Conservation (phyloP, 495 filamentous ascomycete species). For the Aspergillus mulundensis region DNA sequence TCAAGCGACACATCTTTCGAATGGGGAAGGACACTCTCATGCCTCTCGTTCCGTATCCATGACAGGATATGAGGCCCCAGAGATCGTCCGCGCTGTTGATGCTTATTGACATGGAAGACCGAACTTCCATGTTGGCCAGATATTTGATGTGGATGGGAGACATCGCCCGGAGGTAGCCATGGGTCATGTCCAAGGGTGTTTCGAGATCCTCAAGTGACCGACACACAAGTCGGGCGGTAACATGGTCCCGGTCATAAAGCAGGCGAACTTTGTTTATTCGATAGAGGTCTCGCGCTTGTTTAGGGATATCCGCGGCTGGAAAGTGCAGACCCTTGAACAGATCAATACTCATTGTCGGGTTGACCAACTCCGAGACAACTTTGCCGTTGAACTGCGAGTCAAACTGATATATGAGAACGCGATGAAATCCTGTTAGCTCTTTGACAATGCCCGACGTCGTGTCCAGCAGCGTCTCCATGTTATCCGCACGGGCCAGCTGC, state of each 20-base stretch:
- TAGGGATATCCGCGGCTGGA: slow-evolving; percentile 86
- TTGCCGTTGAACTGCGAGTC: slow-evolving; percentile 77
- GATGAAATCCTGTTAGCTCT: slow-evolving; percentile 88
- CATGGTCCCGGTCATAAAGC: slow-evolving; percentile 36
- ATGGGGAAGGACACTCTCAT: slow-evolving; percentile 92
- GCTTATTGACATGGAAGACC: slow-evolving; percentile 92
- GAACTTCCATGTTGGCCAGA: slow-evolving; percentile 82
- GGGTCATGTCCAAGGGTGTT: slow-evolving; percentile 76
- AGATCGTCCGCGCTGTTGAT: slow-evolving; percentile 80
- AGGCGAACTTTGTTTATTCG: slow-evolving; percentile 50
- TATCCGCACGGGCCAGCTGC: slow-evolving; percentile 37
- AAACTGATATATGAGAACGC: slow-evolving; percentile 93
- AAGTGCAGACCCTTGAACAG: slow-evolving; percentile 89
- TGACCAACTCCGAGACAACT: slow-evolving; percentile 84
- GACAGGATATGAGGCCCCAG: slow-evolving; percentile 88
- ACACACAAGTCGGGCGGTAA: slow-evolving; percentile 73
- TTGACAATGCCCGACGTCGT: slow-evolving; percentile 44
- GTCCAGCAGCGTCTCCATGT: slow-evolving; percentile 54
- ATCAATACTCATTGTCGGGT: slow-evolving; percentile 74
- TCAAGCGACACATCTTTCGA: slow-evolving; percentile 87
- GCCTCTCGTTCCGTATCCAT: slow-evolving; percentile 74
- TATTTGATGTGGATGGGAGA: slow-evolving; percentile 90
- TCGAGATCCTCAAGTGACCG: slow-evolving; percentile 70
- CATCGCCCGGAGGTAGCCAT: slow-evolving; percentile 79
- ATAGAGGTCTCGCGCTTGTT: slow-evolving; percentile 77